These are phyloP conservation scores for Aspergillus melleus DNA, from an alignment of 2,329 filamentous ascomycete species.

Conservation along the genomic window DNA sequence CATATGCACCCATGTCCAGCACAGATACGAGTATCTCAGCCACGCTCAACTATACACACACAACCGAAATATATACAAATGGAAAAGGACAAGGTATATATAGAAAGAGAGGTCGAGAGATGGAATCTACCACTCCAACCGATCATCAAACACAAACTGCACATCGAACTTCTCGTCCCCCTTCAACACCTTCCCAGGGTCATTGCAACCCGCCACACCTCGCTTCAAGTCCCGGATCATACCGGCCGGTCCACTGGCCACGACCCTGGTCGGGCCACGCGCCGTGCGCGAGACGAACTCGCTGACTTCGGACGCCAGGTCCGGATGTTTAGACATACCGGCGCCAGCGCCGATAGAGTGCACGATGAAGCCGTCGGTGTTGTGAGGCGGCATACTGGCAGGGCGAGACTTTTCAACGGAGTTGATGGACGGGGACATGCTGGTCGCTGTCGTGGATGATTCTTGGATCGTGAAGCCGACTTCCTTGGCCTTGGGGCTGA, in stretches of 20 bases:
- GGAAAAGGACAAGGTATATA: no score
- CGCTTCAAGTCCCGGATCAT: slow-evolving; percentile 61
- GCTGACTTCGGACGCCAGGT: slow-evolving; percentile 49
- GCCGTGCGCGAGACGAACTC: slow-evolving; percentile 48
- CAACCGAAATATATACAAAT: not conserved
- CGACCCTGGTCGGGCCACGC: slow-evolving; percentile 54
- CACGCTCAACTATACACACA: not conserved
- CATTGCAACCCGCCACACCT: slow-evolving; percentile 57
- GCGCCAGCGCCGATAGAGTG: slow-evolving; percentile 8
- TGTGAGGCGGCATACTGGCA: not conserved
- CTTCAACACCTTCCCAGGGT: slow-evolving; percentile 56
- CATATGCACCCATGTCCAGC: not conserved
- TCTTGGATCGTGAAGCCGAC: not conserved
- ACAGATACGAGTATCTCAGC: not conserved
- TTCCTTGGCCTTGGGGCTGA: not conserved
- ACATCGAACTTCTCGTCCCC: slow-evolving; percentile 60
- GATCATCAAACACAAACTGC: slow-evolving; percentile 59
- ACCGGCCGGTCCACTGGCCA: slow-evolving; percentile 60
- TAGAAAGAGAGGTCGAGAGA: no score
- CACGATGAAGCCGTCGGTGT: slow-evolving; percentile 4
- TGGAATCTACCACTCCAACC: slow-evolving; percentile 41
- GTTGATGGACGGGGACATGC: not conserved
- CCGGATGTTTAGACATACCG: slow-evolving; percentile 17
- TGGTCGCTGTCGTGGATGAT: not conserved
- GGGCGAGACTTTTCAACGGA: not conserved